phyloP scores from a whole-genome alignment of 257 asterid species.

The Lycium ferocissimum region DNA sequence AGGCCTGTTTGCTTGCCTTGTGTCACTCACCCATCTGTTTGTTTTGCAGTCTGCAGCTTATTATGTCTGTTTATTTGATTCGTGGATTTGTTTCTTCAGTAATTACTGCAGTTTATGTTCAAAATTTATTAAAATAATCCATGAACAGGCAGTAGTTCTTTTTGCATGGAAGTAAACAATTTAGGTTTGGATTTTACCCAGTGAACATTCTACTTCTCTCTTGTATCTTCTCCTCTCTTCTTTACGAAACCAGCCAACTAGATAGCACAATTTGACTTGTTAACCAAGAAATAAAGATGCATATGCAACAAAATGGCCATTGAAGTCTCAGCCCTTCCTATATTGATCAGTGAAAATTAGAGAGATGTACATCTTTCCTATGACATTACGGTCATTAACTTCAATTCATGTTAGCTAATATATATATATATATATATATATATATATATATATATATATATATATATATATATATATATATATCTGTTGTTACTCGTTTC shows the following conservation, averaged over 20 bases:
- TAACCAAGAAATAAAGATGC: neutral
- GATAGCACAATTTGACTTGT: neutral
- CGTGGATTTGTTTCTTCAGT: neutral
- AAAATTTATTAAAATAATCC: neutral
- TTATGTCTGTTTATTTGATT: neutral
- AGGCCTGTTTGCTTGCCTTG: slow-evolving; percentile 3
- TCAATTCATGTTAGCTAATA: neutral
- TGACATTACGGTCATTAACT: neutral
- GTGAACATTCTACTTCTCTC: slow-evolving; percentile 1
- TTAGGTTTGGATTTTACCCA: slow-evolving; percentile 20
- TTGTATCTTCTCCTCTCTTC: neutral
- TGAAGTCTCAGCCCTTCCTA: slow-evolving; percentile 15
- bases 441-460: no score
- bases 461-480: no score
- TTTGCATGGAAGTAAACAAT: slow-evolving; percentile 1
- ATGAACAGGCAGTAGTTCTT: slow-evolving; percentile 19
- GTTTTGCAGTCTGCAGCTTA: slow-evolving; percentile 12
- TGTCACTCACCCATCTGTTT: neutral
- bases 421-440: no score
- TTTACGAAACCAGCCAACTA: neutral
- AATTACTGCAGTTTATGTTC: slow-evolving; percentile 12
- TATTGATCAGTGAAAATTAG: neutral
- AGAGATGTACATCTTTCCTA: slow-evolving; percentile 24
- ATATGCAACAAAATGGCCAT: neutral
- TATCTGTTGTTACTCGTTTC: neutral